Base-by-base conservation (phyloP, 1,139 yeast species). In the Candida buenavistaensis region DNA sequence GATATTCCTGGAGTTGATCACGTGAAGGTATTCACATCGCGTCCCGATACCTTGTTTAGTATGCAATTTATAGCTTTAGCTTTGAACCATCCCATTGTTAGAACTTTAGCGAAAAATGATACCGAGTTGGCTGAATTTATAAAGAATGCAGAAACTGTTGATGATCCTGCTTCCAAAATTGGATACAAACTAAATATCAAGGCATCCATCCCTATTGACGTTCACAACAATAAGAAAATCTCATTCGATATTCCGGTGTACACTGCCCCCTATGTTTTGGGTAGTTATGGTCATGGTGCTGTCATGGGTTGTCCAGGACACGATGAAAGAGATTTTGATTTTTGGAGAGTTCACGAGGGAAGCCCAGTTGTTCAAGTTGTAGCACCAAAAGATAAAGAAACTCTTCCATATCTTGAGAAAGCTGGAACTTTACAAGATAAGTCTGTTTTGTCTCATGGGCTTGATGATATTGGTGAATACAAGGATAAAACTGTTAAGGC, bases 261-360 rank as follows among this genome's bases (percentile, higher is more conserved):
- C 63, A 90, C 75, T 2, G 96, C 97, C 0, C 96, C 97, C 0
- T 92, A 89, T 57, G 97, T 92, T 1, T 57, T 90, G 24, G 80
- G 85, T 4, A 66, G 75, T 4, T 90, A 90, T 53, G 97, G 97
- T 0, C 77, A 77, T 43, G 96, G 96, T 29, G 95, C 96, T 1
- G 97, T 92, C 0, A 90, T 92, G 97, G 98, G 98, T 1, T 87
- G 95, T 50, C 98, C 98, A 2, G 96, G 84, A 0, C 97, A 90
- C 57, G 97, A 92, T 54, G 66, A 68, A 29, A 72, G 97, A 41
- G 98, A 92, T 54, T 77, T 55, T 48, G 86, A 69, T 3, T 90
- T 92, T 53, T 90, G 97, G 96, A 52, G 57, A 5, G 52, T 63
- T 30, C 87, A 85, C 52, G 70, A 68, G 49, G 48, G 51, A 1